Base-by-base conservation (phyloP, 2,329 filamentous ascomycete species). In the Immersiporthe knoxdaviesiana region DNA sequence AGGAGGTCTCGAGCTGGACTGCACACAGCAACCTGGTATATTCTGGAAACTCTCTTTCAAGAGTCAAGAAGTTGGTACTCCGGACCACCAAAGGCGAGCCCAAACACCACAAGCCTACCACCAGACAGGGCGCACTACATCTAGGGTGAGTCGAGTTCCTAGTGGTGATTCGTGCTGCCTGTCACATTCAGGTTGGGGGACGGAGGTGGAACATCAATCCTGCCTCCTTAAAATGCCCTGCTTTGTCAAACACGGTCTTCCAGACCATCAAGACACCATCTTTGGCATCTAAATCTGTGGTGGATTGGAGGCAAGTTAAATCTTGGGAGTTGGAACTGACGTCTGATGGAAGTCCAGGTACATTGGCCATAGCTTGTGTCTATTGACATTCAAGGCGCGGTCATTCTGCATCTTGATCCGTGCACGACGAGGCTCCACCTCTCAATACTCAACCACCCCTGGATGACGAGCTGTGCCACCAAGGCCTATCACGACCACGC, bases 361-460 rank as follows among this genome's bases (percentile, higher is more conserved):
- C 12, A 67, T 62, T 32, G 54, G 65, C 63, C 56, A 71, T 37
- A 71, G 70, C 70, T n/a, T n/a, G 70, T 67, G 67, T 69, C 70
- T 71, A 65, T 67, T 56, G 24, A 54, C 58, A 65, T 35, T 65
- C 50, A 27, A 64, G 62, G 67, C 68, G 67, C 67, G 70, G 44
- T 61, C 62, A 62, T 69, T 61, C 70, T 71, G 70, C 70, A 69
- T 64, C 66, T 67, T 71, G 67, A 71, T 69, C 70, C 70, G 70
- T 71, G 70, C 70, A 63, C 67, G 37, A 65, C 64, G 61, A 67
- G 70, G 69, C 63, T 65, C 70, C 70, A 71, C 70, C 64, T 63
- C 67, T 60, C 67, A 63, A 52, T 60, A 44, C 56, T 67, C 67
- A 37, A 44, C 61, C 39, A 63, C 37, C 39, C 39, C 61, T 63